A percentile compares a stretch with the other conserved stretches of the same genome.
These are phyloP conservation scores for Exophiala phaeomuriformis DNA, from an alignment of 2,329 filamentous ascomycete species.

Conservation along the genomic window DNA sequence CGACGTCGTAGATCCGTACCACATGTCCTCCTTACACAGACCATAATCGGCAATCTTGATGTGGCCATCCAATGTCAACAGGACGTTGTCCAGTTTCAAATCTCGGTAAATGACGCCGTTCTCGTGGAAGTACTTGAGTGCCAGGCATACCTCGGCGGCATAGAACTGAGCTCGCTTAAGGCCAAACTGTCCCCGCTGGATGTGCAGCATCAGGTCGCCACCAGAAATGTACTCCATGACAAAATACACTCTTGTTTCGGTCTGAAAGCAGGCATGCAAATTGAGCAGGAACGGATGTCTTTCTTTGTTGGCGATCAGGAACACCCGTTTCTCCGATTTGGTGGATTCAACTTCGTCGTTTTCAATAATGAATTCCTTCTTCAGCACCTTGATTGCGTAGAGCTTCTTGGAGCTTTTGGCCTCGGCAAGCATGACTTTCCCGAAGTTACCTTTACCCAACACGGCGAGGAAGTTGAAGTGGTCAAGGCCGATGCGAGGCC, in stretches of 20 bases:
- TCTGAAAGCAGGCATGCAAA: conserved; percentile 97
- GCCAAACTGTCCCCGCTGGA: conserved; percentile 92
- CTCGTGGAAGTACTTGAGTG: conserved; percentile 98
- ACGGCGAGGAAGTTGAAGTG: conserved; percentile 99
- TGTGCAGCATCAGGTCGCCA: conserved; percentile 98
- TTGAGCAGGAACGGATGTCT: conserved; percentile 92
- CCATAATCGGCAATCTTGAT: conserved; percentile 99
- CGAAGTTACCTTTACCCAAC: conserved; percentile 97
- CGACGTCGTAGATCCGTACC: conserved; percentile 92
- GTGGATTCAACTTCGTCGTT: conserved; percentile 99
- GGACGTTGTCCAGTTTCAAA: conserved; percentile 77
- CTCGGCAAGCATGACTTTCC: conserved; percentile 98
- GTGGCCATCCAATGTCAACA: conserved; percentile 88
- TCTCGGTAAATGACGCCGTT: conserved; percentile 96
- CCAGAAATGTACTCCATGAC: conserved; percentile 99
- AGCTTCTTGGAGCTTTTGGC: conserved; percentile 86
- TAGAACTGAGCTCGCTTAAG: conserved; percentile 98
- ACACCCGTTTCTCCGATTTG: conserved; percentile 93
- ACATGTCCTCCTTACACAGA: conserved; percentile 99
- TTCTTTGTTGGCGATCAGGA: conserved; percentile 94
- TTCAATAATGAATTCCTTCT: conserved; percentile 99
- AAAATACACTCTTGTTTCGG: conserved; percentile 95
- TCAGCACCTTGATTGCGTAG: conserved; percentile 97
- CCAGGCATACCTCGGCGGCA: conserved; percentile 91
- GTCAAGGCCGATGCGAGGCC: conserved; percentile 75